Conservation (phyloP, 106 monocot species). For the Dendrobium officinale region DNA sequence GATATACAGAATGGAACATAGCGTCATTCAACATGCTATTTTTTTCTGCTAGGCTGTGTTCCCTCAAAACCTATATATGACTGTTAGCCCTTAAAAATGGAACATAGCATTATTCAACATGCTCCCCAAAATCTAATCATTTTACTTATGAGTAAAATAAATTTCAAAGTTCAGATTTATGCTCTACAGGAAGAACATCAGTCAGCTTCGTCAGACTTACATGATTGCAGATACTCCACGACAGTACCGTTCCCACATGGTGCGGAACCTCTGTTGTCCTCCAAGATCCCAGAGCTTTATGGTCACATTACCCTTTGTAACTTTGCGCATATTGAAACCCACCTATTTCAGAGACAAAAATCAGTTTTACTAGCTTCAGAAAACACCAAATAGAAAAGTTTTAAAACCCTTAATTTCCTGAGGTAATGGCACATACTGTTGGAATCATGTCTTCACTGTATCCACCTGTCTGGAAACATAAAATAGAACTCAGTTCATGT, state of each 20-base stretch:
- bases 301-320: constrained; percentile 96
- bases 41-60: background rate
- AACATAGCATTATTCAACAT: background rate
- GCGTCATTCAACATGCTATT: background rate
- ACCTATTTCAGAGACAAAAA: constrained; percentile 38
- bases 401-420: background rate
- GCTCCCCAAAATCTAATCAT: background rate
- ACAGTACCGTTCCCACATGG: constrained; percentile 98
- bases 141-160: background rate
- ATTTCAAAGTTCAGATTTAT: background rate
- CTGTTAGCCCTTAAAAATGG: background rate
- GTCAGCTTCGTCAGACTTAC: constrained; percentile 30
- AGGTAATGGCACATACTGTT: constrained; percentile 54
- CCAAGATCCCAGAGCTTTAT: constrained; percentile 98
- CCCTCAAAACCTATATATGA: too few relatives aligned
- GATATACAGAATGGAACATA: too few relatives aligned
- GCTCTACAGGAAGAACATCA: background rate
- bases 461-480: constrained; percentile 68
- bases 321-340: constrained; percentile 97
- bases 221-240: constrained; percentile 97
- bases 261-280: constrained; percentile 83
- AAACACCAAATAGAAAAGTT: constrained; percentile 3
- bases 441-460: constrained; percentile 99
- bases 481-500: background rate
- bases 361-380: constrained; percentile 1